Evolutionary conservation across 2,329 filamentous ascomycete species (phyloP).

Genomic region (Phoma sp.): DNA sequence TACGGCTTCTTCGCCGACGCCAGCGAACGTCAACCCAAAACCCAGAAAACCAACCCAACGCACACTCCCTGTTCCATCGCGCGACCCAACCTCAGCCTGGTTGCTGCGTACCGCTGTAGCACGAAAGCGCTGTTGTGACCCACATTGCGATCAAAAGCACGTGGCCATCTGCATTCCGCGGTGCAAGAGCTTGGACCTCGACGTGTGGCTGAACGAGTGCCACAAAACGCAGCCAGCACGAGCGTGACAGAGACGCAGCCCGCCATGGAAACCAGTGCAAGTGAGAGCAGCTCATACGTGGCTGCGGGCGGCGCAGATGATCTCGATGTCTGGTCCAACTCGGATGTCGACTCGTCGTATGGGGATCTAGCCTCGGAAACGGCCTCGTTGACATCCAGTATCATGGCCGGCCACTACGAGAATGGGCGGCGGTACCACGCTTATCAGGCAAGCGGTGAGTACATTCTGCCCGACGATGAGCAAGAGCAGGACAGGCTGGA

Average conservation of each 20-base stretch:
- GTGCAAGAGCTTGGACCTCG: slow-evolving; percentile 10
- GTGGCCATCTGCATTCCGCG: slow-evolving; percentile 14
- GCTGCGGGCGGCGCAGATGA: slow-evolving; percentile 10
- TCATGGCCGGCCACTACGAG: slow-evolving; percentile 37
- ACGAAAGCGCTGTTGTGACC: slow-evolving; percentile 15
- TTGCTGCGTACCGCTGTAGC: slow-evolving; percentile 8
- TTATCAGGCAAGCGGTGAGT: slow-evolving; percentile 23
- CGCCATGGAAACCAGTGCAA: slow-evolving; percentile 19
- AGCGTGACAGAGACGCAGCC: not conserved
- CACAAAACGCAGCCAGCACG: not conserved
- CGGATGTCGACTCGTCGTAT: slow-evolving; percentile 31
- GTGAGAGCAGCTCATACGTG: slow-evolving; percentile 12
- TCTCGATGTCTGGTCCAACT: slow-evolving; percentile 24
- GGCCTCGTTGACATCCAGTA: slow-evolving; percentile 36
- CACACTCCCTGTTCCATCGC: not conserved
- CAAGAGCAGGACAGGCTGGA: slow-evolving; percentile 34
- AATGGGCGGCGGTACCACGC: slow-evolving; percentile 38
- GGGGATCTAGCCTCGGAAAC: slow-evolving; percentile 31
- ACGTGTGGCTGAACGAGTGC: slow-evolving; percentile 11
- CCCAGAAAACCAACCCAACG: slow-evolving; percentile 1
- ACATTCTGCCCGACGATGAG: slow-evolving; percentile 36
- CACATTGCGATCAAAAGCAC: slow-evolving; percentile 6
- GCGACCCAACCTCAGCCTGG: slow-evolving; percentile 9
- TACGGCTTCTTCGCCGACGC: slow-evolving; percentile 7
- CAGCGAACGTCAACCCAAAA: slow-evolving; percentile 13